These are phyloP conservation scores for Mortierella sp. DNA, from an alignment of 371 early-diverging fungal genomes.

Conservation along the genomic window DNA sequence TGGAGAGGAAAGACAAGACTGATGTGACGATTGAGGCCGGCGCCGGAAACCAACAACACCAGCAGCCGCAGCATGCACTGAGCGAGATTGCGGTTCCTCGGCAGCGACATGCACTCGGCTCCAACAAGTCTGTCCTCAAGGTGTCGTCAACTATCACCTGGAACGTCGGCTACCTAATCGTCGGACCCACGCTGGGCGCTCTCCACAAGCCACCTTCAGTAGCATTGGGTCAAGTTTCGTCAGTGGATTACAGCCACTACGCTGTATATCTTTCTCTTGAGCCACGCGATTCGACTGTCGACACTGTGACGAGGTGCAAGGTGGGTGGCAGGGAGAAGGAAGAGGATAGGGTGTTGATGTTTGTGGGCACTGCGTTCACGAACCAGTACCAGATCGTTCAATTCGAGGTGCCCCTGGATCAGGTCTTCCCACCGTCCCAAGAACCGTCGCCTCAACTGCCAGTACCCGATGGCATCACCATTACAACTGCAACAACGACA, in stretches of 20 bases:
- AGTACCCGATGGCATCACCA: neutral
- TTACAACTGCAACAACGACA: neutral
- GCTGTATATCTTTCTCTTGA: conserved; percentile 31
- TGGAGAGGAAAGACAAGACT: neutral
- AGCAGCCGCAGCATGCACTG: neutral
- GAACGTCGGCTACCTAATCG: conserved; percentile 34
- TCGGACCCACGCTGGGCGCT: neutral
- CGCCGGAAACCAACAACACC: neutral
- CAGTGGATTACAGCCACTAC: conserved; percentile 44
- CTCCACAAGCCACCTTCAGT: neutral
- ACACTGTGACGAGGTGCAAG: neutral
- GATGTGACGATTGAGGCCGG: neutral
- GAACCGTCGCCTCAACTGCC: neutral
- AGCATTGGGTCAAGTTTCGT: neutral
- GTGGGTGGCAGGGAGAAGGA: neutral
- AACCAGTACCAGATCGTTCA: conserved; percentile 30
- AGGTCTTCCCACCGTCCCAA: neutral
- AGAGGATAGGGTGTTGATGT: neutral
- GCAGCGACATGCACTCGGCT: neutral
- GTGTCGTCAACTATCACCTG: conserved; percentile 36
- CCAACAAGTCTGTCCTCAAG: neutral
- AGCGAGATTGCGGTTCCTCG: neutral
- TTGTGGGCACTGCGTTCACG: conserved; percentile 47
- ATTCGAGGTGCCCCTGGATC: conserved; percentile 23
- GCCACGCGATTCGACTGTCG: neutral